Evolutionary conservation across 768 basidiomycete species (phyloP).

Genomic region (Leccinum pellstonianum): DNA sequence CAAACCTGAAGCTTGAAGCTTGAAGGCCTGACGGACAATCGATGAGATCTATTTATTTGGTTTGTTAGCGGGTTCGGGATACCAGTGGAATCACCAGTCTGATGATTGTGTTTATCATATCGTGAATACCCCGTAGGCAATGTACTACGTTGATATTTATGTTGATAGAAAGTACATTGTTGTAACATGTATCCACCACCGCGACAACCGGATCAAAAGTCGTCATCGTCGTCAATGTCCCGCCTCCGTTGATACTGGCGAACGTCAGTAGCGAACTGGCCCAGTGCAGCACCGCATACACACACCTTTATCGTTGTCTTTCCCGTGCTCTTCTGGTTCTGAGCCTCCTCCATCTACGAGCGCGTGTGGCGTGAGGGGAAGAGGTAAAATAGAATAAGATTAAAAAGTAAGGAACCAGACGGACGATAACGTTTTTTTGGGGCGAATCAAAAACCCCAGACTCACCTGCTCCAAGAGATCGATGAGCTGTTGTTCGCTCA

Average conservation of each 20-base stretch:
- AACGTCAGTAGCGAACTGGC: constrained; percentile 1
- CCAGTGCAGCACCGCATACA: neutral
- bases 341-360: constrained; percentile 53
- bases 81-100: neutral
- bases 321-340: constrained; percentile 47
- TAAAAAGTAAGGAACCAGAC: no score
- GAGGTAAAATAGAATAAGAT: neutral
- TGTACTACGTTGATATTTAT: neutral
- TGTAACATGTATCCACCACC: neutral
- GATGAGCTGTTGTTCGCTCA: constrained; percentile 81
- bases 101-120: neutral
- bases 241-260: constrained; percentile 62
- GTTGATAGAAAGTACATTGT: neutral
- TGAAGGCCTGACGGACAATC: neutral
- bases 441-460: neutral
- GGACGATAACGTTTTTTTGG: neutral
- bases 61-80: neutral
- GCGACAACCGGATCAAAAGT: constrained; percentile 34
- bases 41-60: neutral
- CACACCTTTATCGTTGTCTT: constrained; percentile 61
- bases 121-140: neutral
- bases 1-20: no score
- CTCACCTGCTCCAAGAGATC: constrained; percentile 80
- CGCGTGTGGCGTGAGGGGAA: constrained; percentile 7
- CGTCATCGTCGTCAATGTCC: constrained; percentile 67